Percentiles rank a stretch among this genome's conserved stretches.
Evolutionary conservation across 768 basidiomycete genomes (phyloP).

Genomic region (Harrya chromipes): DNA sequence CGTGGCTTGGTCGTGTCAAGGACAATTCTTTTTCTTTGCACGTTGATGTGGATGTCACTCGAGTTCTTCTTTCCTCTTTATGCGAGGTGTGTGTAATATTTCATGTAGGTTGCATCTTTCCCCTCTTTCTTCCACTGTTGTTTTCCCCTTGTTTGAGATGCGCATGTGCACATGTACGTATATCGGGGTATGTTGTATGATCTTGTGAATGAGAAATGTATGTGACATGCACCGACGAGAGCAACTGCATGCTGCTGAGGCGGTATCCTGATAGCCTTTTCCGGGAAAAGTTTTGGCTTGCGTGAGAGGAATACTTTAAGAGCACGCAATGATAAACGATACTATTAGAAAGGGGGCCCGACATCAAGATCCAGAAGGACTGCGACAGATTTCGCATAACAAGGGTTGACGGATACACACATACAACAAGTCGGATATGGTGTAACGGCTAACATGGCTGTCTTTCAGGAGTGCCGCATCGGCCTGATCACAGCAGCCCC

Average conservation of each 20-base stretch:
- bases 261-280: no score
- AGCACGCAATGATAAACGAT: no score
- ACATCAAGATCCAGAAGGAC: no score
- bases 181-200: constrained; percentile 4
- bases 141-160: not conserved
- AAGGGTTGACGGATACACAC: not conserved
- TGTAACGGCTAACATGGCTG: constrained; percentile 37
- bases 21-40: not conserved
- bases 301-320: no score
- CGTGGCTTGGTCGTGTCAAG: not conserved
- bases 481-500: constrained; percentile 32
- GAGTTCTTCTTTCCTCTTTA: not conserved
- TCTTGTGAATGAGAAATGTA: constrained; percentile 3
- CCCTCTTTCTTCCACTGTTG: not conserved
- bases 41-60: not conserved
- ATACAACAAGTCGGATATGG: constrained; percentile 28
- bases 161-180: not conserved
- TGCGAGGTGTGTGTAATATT: constrained; percentile 6
- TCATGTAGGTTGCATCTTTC: not conserved
- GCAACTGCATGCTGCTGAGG: no score
- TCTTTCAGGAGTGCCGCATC: constrained; percentile 22
- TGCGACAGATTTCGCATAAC: no score
- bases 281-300: no score
- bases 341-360: no score
- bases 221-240: not conserved